Percentiles rank a stretch among this genome's conserved stretches.
Conservation (phyloP, 129 eudicot genomes). For the Artemisia tridentata region DNA sequence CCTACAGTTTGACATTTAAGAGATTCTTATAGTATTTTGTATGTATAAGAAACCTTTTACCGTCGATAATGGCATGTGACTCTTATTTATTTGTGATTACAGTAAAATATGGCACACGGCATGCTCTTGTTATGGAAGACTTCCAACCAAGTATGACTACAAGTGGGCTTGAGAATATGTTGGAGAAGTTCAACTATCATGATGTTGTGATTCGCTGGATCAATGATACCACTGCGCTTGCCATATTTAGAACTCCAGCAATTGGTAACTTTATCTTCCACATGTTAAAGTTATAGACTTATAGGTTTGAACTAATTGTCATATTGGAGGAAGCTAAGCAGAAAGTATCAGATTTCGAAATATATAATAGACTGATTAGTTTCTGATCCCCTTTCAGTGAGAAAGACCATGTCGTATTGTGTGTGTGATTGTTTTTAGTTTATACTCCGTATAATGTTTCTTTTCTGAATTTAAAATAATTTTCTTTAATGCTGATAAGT, state of each 20-base stretch:
- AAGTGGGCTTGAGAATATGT: constrained; percentile 69
- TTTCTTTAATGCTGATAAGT: too few relatives aligned
- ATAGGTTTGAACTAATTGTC: background rate
- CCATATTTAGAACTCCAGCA: constrained; percentile 84
- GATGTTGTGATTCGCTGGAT: constrained; percentile 84
- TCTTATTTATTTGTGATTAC: constrained; percentile 18
- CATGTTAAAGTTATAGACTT: background rate
- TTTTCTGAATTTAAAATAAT: background rate
- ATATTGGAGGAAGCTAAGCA: background rate
- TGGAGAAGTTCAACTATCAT: constrained; percentile 62
- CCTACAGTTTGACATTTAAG: too few relatives aligned
- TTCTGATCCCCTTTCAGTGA: background rate
- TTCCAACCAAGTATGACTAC: constrained; percentile 78
- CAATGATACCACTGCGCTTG: constrained; percentile 86
- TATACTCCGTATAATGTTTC: background rate
- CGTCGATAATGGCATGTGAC: too few relatives aligned
- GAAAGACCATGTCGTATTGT: background rate
- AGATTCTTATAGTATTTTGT: too few relatives aligned
- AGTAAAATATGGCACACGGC: constrained; percentile 83
- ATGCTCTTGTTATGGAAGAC: constrained; percentile 79
- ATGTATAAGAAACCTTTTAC: too few relatives aligned
- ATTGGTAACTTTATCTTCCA: constrained; percentile 47
- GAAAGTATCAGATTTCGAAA: background rate
- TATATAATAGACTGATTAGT: background rate
- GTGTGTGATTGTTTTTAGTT: background rate